Conservation (phyloP, 2,329 filamentous ascomycete genomes). For the Elsinoe necatrix region DNA sequence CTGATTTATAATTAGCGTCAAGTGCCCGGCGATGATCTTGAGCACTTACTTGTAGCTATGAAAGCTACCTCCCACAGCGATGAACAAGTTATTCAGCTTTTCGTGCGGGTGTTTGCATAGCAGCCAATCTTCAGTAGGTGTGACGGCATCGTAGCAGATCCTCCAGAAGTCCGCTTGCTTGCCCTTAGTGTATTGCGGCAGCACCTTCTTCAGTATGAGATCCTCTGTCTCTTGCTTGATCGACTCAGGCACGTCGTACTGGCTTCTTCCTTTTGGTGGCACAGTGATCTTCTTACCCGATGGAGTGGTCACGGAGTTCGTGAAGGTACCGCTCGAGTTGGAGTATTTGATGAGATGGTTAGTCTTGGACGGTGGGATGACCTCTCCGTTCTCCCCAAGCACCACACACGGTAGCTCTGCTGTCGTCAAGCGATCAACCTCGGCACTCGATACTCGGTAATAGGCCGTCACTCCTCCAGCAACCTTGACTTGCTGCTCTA, state of each 20-base stretch:
- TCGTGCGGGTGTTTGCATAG: conserved; percentile 46
- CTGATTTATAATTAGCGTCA: not conserved
- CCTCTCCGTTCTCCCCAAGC: conserved; percentile 39
- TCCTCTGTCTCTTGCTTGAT: conserved; percentile 37
- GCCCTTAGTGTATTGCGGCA: conserved; percentile 28
- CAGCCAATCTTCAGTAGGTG: conserved; percentile 54
- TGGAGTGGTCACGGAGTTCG: conserved; percentile 41
- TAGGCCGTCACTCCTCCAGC: conserved; percentile 54
- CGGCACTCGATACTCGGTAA: conserved; percentile 43
- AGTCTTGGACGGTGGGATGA: conserved; percentile 41
- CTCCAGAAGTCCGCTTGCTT: conserved; percentile 37
- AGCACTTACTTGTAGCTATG: conserved; percentile 51
- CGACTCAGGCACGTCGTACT: conserved; percentile 34
- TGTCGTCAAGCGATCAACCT: conserved; percentile 40
- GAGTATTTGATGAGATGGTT: conserved; percentile 52
- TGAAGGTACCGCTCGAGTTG: conserved; percentile 48
- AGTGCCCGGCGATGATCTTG: not conserved
- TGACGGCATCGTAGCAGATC: conserved; percentile 53
- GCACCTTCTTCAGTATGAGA: conserved; percentile 23
- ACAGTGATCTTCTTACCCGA: conserved; percentile 47
- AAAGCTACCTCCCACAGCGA: conserved; percentile 56
- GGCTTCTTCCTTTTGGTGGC: conserved; percentile 37
- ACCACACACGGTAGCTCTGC: conserved; percentile 45
- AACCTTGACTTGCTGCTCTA: conserved; percentile 47
- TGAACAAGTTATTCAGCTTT: conserved; percentile 44